Percentiles rank a stretch among this genome's conserved stretches.
Evolutionary conservation across 768 basidiomycete species (phyloP).

Genomic region (Naematelia encephala): DNA sequence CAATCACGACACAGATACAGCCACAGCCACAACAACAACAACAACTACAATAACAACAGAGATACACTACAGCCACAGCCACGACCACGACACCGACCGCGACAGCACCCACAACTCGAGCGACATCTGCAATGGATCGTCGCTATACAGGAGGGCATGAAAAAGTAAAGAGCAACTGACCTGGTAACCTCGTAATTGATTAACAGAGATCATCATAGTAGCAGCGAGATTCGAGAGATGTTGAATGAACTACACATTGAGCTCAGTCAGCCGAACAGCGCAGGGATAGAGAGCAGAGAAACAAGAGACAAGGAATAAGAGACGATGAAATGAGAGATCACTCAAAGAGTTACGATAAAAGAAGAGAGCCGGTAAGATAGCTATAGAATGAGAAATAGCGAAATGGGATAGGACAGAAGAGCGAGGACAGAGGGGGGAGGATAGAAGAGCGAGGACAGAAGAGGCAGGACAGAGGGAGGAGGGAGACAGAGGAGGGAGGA

Average conservation of each 20-base stretch:
- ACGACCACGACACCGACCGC: neutral
- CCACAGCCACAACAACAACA: neutral
- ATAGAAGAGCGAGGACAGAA: too few species aligned
- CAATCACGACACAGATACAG: neutral
- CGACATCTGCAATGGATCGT: neutral
- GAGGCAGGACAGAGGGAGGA: too few species aligned
- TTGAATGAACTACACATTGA: slow-evolving; percentile 35
- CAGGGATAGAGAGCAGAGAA: too few species aligned
- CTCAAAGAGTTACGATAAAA: too few species aligned
- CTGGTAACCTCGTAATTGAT: slow-evolving; percentile 33
- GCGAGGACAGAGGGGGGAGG: too few species aligned
- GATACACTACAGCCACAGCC: too few species aligned
- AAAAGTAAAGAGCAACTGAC: slow-evolving; percentile 7
- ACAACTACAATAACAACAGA: neutral
- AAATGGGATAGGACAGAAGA: too few species aligned
- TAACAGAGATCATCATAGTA: slow-evolving; percentile 40
- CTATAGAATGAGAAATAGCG: too few species aligned
- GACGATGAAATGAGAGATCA: too few species aligned
- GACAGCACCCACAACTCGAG: neutral
- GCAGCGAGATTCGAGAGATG: slow-evolving; percentile 41
- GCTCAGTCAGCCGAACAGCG: neutral
- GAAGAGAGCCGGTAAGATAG: too few species aligned
- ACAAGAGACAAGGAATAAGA: too few species aligned
- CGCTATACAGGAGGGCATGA: neutral
- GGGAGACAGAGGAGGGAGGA: too few species aligned